Evolutionary conservation across 1,284 basidiomycete species (phyloP).

Genomic region (Neonothopanus nambi): DNA sequence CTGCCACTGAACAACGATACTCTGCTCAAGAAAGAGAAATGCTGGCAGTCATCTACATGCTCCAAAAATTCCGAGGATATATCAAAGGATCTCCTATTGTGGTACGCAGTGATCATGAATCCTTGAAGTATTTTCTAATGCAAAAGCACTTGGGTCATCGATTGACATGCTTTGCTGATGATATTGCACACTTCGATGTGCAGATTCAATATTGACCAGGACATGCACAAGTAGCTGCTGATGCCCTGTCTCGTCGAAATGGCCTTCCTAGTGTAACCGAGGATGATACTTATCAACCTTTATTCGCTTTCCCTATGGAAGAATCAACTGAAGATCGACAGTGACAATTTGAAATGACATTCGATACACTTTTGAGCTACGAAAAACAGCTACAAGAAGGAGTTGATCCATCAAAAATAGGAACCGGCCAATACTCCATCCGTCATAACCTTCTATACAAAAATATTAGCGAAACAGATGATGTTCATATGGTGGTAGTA

Average conservation of each 20-base stretch:
- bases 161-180: conserved; percentile 37
- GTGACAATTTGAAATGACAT: neutral
- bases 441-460: neutral
- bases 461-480: conserved; percentile 1
- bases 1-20: conserved; percentile 11
- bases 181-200: conserved; percentile 7
- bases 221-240: conserved; percentile 1
- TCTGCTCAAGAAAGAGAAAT: conserved; percentile 17
- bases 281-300: conserved; percentile 2
- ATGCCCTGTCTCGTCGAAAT: conserved; percentile 3
- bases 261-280: neutral
- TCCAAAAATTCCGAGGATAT: conserved; percentile 1
- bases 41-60: conserved; percentile 15
- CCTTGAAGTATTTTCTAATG: conserved; percentile 2
- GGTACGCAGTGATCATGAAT: conserved; percentile 7
- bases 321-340: too few species aligned
- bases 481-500: neutral
- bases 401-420: neutral
- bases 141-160: conserved; percentile 30
- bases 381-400: neutral
- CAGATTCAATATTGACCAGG: conserved; percentile 3
- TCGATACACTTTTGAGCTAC: neutral
- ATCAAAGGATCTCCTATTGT: conserved; percentile 6
- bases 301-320: neutral
- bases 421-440: neutral